phyloP scores from a whole-genome alignment of 2,329 filamentous ascomycete species.

The Tricladium varicosporioides region DNA sequence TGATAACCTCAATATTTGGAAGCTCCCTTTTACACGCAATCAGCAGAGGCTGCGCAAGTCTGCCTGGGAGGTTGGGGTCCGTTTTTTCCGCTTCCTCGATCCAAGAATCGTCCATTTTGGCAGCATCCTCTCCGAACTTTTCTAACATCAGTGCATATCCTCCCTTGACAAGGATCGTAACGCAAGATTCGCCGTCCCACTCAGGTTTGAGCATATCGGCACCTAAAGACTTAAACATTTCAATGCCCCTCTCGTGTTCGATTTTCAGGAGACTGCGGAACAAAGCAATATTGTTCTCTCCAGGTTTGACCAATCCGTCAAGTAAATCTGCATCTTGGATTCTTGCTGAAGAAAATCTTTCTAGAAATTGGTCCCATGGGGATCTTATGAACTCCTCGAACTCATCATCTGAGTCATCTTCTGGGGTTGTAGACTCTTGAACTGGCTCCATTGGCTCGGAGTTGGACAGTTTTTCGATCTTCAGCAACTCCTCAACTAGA shows the following conservation, averaged over 20 bases:
- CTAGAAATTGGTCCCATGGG: neutral
- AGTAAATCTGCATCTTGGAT: neutral
- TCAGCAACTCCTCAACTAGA: slow-evolving; percentile 13
- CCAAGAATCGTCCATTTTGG: neutral
- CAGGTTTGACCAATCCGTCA: neutral
- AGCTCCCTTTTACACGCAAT: slow-evolving; percentile 32
- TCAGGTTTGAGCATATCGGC: neutral
- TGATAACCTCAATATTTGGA: slow-evolving; percentile 38
- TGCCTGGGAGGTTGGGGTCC: neutral
- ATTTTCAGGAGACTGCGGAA: slow-evolving; percentile 5
- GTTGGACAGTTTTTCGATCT: neutral
- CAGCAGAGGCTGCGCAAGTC: slow-evolving; percentile 13
- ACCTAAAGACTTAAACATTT: slow-evolving; percentile 1
- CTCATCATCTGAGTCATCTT: neutral
- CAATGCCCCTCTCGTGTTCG: slow-evolving; percentile 9
- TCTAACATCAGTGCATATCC: slow-evolving; percentile 13
- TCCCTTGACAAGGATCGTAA: slow-evolving; percentile 9
- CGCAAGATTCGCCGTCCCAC: neutral
- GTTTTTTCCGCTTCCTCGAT: neutral
- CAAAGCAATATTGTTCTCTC: neutral
- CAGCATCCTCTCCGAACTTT: neutral
- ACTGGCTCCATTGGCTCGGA: neutral
- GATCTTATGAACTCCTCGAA: neutral
- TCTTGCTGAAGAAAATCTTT: neutral
- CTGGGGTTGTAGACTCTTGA: neutral